These are phyloP conservation scores for Haematococcus lacustris DNA, from an alignment of 139 green algal species.

Conservation along the genomic window DNA sequence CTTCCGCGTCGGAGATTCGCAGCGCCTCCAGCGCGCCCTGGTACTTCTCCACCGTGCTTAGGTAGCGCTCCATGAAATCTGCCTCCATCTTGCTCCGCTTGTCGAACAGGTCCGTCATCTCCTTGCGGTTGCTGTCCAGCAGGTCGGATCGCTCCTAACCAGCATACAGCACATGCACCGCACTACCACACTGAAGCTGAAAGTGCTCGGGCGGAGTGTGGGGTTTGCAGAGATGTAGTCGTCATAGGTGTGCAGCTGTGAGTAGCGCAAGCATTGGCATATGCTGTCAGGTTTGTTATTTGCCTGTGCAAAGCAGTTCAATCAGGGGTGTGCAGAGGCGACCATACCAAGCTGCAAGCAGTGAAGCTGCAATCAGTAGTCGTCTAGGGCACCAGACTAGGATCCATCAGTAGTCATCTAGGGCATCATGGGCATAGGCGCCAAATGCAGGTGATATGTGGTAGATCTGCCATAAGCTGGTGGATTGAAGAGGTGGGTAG, in stretches of 20 bases:
- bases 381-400: too few species aligned
- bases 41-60: slow-evolving; percentile 38
- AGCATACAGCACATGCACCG: background rate
- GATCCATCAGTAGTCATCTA: too few species aligned
- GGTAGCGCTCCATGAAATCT: slow-evolving; percentile 45
- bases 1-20: slow-evolving; percentile 53
- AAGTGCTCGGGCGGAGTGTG: background rate
- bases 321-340: too few species aligned
- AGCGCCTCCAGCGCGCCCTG: slow-evolving; percentile 7
- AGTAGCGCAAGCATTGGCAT: background rate
- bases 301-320: background rate
- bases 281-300: background rate
- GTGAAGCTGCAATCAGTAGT: too few species aligned
- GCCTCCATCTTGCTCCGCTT: slow-evolving; percentile 36
- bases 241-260: background rate
- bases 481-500: too few species aligned
- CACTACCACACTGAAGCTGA: background rate
- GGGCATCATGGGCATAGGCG: too few species aligned
- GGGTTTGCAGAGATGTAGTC: background rate
- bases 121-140: slow-evolving; percentile 49
- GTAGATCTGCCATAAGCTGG: too few species aligned
- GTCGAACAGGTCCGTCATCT: slow-evolving; percentile 59
- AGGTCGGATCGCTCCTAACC: slow-evolving; percentile 51
- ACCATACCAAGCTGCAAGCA: too few species aligned
- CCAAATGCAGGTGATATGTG: too few species aligned